Base-by-base conservation (phyloP, 345 rosid genomes). In the Brassica incana region DNA sequence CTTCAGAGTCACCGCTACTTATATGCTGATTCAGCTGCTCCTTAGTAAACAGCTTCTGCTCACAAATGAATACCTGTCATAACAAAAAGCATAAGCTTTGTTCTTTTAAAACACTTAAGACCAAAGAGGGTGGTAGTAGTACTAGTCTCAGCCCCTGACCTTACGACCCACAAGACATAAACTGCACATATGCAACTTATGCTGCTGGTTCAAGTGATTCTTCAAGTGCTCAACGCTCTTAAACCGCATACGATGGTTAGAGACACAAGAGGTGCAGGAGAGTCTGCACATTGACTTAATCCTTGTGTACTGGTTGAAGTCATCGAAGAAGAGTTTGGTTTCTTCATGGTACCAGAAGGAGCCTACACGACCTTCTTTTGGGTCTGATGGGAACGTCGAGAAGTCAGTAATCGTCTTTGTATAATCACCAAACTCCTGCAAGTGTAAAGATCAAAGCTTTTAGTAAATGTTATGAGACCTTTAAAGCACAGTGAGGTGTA, bases 241-340 rank as follows among this genome's bases (percentile, higher is more conserved):
- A 85, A 92, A 92, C 86, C 63, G 85, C 30, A 67, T 81, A 6
- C 86, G 84, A 18, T 82, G 33, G 12, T 83, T 90, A 50, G 88
- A 59, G 75, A 90, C 97, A 65, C 97, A 92, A 8, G 75, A 85
- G 73, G 82, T 87, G 68, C 97, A 95, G 2, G 97, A 88, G 76
- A 95, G 92, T 81, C 87, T 90, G 72, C 99, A 92, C 97, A 92
- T 95, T 29, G 89, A 93, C 85, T 91, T 92, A 62, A 95, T 76
- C 94, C 87, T 90, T 79, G 69, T 85, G 84, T 92, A 95, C 58
- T 95, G 95, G 54, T 90, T 93, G 35, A 72, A 82, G 56, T 92
- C 99, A 78, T 95, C 94, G 74, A 95, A 95, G 83, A 89, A 90
- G 8, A 89, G 86, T 66, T 85, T 86, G 2, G 95, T 91, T 52